phyloP scores from a whole-genome alignment of 164 flowering plant species.

The Stephania japonica region DNA sequence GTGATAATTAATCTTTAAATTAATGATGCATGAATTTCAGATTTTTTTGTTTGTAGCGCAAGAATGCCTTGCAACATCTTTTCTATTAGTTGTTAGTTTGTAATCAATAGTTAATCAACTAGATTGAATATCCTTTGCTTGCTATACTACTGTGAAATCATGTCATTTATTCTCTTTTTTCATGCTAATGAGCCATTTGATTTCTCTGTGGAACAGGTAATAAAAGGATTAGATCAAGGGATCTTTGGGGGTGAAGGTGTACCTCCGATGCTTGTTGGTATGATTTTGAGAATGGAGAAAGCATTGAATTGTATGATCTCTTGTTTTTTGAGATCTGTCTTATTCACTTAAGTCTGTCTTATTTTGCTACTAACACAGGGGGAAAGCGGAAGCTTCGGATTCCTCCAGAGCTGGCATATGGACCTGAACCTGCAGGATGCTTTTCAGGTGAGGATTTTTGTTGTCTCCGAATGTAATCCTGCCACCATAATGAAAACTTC shows the following conservation, averaged over 20 bases:
- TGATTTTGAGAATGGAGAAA: conserved; percentile 4
- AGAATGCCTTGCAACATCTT: not conserved
- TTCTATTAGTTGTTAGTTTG: not conserved
- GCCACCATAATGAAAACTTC: too few relatives aligned
- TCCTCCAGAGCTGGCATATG: conserved; percentile 86
- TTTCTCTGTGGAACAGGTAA: conserved; percentile 39
- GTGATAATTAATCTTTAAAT: not conserved
- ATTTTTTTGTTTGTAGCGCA: not conserved
- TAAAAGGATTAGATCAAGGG: conserved; percentile 84
- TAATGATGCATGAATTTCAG: not conserved
- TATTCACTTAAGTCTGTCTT: not conserved
- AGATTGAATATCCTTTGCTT: not conserved
- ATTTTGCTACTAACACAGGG: conserved; percentile 32
- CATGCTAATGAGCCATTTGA: not conserved
- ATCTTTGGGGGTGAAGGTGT: conserved; percentile 86
- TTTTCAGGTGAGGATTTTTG: conserved; percentile 54
- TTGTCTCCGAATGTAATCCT: too few relatives aligned
- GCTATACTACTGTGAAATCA: not conserved
- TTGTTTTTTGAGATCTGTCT: conserved; percentile 4
- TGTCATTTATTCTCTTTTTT: not conserved
- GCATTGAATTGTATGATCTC: not conserved
- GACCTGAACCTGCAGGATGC: conserved; percentile 98
- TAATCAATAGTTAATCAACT: not conserved
- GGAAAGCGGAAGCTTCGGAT: conserved; percentile 84
- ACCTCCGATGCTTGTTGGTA: conserved; percentile 88